These are phyloP conservation scores for Suhomyces faveliae DNA, from an alignment of 805 yeast genomes.

Conservation along the genomic window DNA sequence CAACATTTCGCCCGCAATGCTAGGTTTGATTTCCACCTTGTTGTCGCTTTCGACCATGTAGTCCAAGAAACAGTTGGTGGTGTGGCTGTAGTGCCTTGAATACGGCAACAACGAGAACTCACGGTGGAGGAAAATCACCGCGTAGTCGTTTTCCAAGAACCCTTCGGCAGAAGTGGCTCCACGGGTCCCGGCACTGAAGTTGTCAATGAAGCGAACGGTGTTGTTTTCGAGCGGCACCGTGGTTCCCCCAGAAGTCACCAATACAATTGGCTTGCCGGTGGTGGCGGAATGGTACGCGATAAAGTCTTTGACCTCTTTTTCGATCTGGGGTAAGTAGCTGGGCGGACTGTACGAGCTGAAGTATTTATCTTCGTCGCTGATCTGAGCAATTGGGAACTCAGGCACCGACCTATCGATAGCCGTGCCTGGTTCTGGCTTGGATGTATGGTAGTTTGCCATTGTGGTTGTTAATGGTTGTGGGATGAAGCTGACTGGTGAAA, in stretches of 20 bases:
- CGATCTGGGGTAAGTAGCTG: conserved; percentile 61
- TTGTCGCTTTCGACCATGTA: conserved; percentile 63
- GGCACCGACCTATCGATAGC: conserved; percentile 82
- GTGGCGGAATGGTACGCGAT: conserved; percentile 49
- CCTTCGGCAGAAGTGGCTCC: conserved; percentile 96
- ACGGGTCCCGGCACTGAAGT: conserved; percentile 95
- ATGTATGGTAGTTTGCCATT: conserved; percentile 45
- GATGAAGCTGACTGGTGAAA: no score
- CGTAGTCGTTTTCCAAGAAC: conserved; percentile 80
- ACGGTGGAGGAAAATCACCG: conserved; percentile 89
- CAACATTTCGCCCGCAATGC: conserved; percentile 61
- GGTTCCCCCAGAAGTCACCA: conserved; percentile 96
- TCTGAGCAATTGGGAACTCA: conserved; percentile 73
- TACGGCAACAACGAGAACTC: conserved; percentile 91
- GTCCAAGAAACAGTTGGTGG: conserved; percentile 83
- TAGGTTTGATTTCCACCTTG: conserved; percentile 57
- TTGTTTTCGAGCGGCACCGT: conserved; percentile 97
- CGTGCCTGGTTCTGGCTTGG: conserved; percentile 62
- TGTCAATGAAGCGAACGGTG: conserved; percentile 94
- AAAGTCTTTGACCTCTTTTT: conserved; percentile 57
- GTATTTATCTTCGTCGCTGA: conserved; percentile 71
- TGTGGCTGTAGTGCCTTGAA: conserved; percentile 84
- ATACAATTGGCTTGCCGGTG: conserved; percentile 55
- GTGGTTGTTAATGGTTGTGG: no score
- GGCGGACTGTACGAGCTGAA: conserved; percentile 76